A percentile compares a stretch with the other conserved stretches of the same genome.
Evolutionary conservation across 495 filamentous ascomycete species (phyloP).

Genomic region (Lineolata rhizophorae): DNA sequence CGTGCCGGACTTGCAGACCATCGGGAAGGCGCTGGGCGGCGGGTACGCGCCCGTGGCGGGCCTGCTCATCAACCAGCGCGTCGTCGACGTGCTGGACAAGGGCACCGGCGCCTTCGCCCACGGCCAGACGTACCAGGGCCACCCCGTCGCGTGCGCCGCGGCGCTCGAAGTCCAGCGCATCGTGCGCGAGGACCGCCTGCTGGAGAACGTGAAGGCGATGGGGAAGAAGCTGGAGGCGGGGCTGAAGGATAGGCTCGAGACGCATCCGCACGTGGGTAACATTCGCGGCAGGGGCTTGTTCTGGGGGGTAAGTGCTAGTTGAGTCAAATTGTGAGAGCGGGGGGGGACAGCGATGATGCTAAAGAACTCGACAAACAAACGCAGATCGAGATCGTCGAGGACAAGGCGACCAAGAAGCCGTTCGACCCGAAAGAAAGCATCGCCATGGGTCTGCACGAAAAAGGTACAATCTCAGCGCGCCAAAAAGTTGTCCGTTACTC

Average conservation of each 20-base stretch:
- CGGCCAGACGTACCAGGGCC: conserved; percentile 29
- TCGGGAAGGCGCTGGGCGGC: conserved; percentile 17
- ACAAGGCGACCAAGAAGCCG: conserved; percentile 31
- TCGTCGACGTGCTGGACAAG: conserved; percentile 5
- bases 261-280: conserved; percentile 36
- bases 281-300: conserved; percentile 43
- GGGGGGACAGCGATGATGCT: background rate
- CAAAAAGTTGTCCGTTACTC: conserved; percentile 3
- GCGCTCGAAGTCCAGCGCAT: conserved; percentile 38
- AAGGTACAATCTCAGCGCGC: too few relatives aligned
- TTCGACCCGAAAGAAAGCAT: conserved; percentile 18
- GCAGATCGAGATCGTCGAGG: conserved; percentile 30
- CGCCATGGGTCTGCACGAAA: conserved; percentile 15
- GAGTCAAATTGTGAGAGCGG: background rate
- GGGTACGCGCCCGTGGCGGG: conserved; percentile 9
- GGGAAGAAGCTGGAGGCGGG: conserved; percentile 25
- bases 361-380: background rate
- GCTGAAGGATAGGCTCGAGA: conserved; percentile 22
- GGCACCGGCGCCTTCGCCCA: conserved; percentile 8
- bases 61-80: conserved; percentile 5
- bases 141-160: conserved; percentile 35
- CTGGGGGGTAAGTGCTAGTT: conserved; percentile 26
- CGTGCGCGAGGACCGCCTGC: conserved; percentile 28
- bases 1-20: conserved; percentile 21
- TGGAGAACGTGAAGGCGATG: conserved; percentile 28